Base-by-base conservation (phyloP, 805 yeast species). In the Torulaspora microellipsoides region DNA sequence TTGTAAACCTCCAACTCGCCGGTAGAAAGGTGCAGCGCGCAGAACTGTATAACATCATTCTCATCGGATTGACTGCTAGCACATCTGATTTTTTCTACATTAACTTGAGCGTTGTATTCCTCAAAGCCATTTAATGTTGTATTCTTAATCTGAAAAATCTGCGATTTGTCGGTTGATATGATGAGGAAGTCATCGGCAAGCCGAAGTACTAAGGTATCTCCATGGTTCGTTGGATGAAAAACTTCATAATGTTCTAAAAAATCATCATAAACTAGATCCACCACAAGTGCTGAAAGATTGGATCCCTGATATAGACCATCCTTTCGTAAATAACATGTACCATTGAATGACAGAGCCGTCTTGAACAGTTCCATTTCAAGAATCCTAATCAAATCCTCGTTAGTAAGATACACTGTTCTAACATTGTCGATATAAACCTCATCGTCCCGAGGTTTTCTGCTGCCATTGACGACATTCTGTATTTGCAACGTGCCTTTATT, bases 251-350 rank as follows among this genome's bases (percentile, higher is more conserved):
- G 49, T 25, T 70, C 68, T 9, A 84, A 72, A 27, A 90, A 57
- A 1, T 73, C 69, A 54, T 84, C 88, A 54, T 84, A 83, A 0
- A 85, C 75, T 1, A 88, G 50, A 49, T 88, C 86, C 49, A 95
- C 88, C 29, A 90, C 70, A 4, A 81, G 68, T 1, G 85, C 75
- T 44, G 95, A 91, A 3, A 89, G 61, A 1, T 82, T 80, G 7
- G 87, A 77, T 0, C 98, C 98, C 65, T 90, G 98, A 42, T 83
- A 89, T 0, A 91, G 71, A 0, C 98, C 98, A 8, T 67, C 61
- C 34, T 66, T 76, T 45, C 95, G 67, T n/a, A 60, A 56, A 54
- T 70, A 76, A 3, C 68, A 62, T 7, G 53, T 48, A 0, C 61
- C 55, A 3, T 67, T 66, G 2, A 75, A 60, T 23, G 62, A 61